A percentile compares a stretch with the other conserved stretches of the same genome.
Evolutionary conservation across 129 eudicot genomes (phyloP).

Genomic region (Artemisia tridentata): DNA sequence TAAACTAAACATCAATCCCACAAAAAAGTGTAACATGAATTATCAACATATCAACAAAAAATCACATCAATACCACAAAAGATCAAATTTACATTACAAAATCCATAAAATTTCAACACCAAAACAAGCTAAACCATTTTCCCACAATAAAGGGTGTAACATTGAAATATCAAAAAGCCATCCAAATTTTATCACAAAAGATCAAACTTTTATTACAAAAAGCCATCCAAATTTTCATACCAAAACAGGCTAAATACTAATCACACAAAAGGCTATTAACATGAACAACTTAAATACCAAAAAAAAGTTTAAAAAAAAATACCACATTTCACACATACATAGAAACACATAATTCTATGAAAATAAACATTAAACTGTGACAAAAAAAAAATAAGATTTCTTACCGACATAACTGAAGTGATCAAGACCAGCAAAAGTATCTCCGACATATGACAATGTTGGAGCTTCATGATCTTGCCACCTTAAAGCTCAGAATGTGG

Average conservation of each 20-base stretch:
- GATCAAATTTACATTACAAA: background rate
- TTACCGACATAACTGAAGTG: slow-evolving; percentile 51
- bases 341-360: too few relatives aligned
- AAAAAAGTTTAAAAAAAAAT: too few relatives aligned
- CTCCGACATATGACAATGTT: slow-evolving; percentile 35
- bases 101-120: background rate
- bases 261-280: too few relatives aligned
- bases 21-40: slow-evolving; percentile 13
- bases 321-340: too few relatives aligned
- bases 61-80: background rate
- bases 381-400: slow-evolving; percentile 5
- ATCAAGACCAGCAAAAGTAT: slow-evolving; percentile 34
- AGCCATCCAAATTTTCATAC: too few relatives aligned
- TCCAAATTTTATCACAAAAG: background rate
- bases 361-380: too few relatives aligned
- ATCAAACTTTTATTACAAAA: too few relatives aligned
- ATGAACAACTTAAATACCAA: too few relatives aligned
- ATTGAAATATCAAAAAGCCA: background rate
- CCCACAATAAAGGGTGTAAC: too few relatives aligned
- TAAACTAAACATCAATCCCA: slow-evolving; percentile 26
- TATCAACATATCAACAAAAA: background rate
- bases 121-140: background rate
- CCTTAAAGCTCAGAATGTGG: slow-evolving; percentile 6
- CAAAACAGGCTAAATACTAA: too few relatives aligned
- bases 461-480: slow-evolving; percentile 34